Evolutionary conservation across 768 basidiomycete species (phyloP), one percentile per base, ranked within the genome.

Genomic region (Boletus edulis): DNA sequence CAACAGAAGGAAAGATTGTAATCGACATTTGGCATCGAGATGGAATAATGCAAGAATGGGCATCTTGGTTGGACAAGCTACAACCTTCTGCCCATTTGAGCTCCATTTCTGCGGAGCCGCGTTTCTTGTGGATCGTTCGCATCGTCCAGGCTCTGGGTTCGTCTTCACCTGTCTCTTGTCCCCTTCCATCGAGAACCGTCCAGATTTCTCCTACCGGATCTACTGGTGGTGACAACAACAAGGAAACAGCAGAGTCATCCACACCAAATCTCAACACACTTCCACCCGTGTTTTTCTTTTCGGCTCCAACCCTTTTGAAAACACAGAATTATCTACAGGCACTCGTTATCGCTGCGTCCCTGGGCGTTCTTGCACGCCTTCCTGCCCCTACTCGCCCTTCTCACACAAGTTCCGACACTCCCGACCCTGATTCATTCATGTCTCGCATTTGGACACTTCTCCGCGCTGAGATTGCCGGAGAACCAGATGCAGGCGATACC

Each of bases 261-360:
- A 35, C 39, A 10, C 17, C 13, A 22, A 24, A 22, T 10, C 51
- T n/a, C 7, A 85, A 88, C 56, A 54, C 58, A 20, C 74, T 90
- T 15, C 87, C 89, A 1, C 85, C 87, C 0, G 81, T 83, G 34
- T 80, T 89, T 57, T 81, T 89, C 61, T 83, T 89, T 64, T 75
- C 76, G 2, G 62, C 74, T 5, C 82, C 83, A 2, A 67, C 75
- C 7, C 73, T 89, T 0, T 64, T 86, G 41, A 79, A 78, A 62
- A 61, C 82, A 13, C 88, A 91, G 67, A 87, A 91, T 59, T 79
- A 81, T 60, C 68, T 89, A 6, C 88, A 91, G 64, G 88, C 87
- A 5, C 75, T 89, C 12, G 76, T 86, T 15, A 83, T 89, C 32
- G 74, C 81, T 22, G 85, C 86, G 4, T 75, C 82, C 8, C 71